Evolutionary conservation across 2,329 filamentous ascomycete genomes (phyloP).

Genomic region (Leptodontidium sp.): DNA sequence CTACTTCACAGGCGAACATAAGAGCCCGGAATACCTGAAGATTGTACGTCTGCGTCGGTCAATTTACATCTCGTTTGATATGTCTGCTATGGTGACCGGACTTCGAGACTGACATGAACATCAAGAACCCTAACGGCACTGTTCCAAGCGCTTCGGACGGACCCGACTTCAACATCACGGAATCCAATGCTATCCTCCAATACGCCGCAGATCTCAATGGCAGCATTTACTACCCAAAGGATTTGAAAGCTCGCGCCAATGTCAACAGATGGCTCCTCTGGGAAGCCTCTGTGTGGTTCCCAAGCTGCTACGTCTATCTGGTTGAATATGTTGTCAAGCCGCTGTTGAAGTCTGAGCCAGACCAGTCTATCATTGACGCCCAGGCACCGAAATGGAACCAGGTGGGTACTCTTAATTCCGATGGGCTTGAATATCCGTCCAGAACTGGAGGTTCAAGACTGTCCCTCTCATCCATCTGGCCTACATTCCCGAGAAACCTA

Average conservation of each 20-base stretch:
- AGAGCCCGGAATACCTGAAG: slow-evolving; percentile 28
- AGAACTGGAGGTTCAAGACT: no score
- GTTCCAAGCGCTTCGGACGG: slow-evolving; percentile 28
- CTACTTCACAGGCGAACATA: slow-evolving; percentile 33
- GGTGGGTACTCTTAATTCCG: neutral
- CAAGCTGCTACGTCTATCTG: slow-evolving; percentile 30
- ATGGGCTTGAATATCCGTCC: no score
- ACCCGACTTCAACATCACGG: slow-evolving; percentile 26
- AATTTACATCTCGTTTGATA: neutral
- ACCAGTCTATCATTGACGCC: slow-evolving; percentile 25
- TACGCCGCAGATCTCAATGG: slow-evolving; percentile 31
- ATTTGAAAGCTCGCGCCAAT: slow-evolving; percentile 29
- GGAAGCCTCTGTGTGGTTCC: slow-evolving; percentile 35
- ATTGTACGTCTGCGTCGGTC: slow-evolving; percentile 9
- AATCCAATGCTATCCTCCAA: slow-evolving; percentile 34
- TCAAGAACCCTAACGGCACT: slow-evolving; percentile 24
- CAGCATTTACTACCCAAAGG: slow-evolving; percentile 29
- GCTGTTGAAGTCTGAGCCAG: slow-evolving; percentile 25
- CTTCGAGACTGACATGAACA: neutral
- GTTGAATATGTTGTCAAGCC: slow-evolving; percentile 35
- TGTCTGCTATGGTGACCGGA: neutral
- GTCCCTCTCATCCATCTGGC: no score
- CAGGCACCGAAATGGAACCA: slow-evolving; percentile 28
- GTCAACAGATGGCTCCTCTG: slow-evolving; percentile 35
- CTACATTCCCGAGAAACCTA: no score